These are phyloP conservation scores for Penicillium hesseltinei DNA, from an alignment of 2,329 filamentous ascomycete genomes.

Conservation along the genomic window DNA sequence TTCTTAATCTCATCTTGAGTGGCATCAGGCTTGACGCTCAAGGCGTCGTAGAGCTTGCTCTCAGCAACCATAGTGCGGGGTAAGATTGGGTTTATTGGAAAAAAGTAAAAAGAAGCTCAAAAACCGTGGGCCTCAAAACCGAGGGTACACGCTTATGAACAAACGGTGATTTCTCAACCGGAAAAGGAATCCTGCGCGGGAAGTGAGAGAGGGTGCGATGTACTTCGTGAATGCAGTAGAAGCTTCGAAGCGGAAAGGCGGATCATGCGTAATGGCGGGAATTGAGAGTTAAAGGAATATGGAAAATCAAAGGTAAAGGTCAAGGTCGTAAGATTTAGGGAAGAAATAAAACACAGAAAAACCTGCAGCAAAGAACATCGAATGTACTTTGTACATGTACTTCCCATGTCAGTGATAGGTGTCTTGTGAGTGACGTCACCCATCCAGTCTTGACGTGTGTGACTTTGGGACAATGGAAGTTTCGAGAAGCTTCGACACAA, in stretches of 20 bases:
- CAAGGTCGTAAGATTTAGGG: background rate
- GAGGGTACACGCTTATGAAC: conserved; percentile 6
- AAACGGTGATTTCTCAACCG: conserved; percentile 1
- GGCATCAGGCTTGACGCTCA: conserved; percentile 75
- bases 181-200: conserved; percentile 4
- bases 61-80: conserved; percentile 74
- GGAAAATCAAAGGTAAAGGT: background rate
- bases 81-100: conserved; percentile 11
- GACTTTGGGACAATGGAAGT: conserved; percentile 34
- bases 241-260: conserved; percentile 25
- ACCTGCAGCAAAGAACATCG: background rate
- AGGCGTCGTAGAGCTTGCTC: conserved; percentile 88
- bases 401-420: conserved; percentile 9
- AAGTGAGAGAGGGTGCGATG: conserved; percentile 5
- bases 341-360: conserved; percentile 1
- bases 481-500: conserved; percentile 38
- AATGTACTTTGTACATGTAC: background rate
- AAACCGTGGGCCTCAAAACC: background rate
- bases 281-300: background rate
- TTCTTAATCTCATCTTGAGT: conserved; percentile 96
- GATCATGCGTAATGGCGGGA: background rate
- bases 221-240: conserved; percentile 37
- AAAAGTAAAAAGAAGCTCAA: background rate
- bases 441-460: conserved; percentile 17
- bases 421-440: conserved; percentile 28